A percentile compares a stretch with the other conserved stretches of the same genome.
phyloP scores from a whole-genome alignment of 495 filamentous ascomycete species.

The Aspergillus sparsus region DNA sequence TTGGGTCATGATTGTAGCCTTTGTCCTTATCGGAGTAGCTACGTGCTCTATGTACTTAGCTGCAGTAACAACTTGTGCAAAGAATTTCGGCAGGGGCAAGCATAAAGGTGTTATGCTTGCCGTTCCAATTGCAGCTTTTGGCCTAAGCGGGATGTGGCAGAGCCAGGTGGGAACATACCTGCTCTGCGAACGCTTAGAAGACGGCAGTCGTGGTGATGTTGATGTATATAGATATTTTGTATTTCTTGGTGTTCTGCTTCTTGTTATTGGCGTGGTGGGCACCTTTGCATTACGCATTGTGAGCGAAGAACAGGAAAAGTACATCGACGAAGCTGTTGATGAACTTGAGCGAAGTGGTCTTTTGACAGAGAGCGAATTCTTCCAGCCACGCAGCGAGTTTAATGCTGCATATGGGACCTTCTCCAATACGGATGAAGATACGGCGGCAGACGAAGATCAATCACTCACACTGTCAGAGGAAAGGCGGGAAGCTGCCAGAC shows the following conservation, averaged over 20 bases:
- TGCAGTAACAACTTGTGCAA: slow-evolving; percentile 89
- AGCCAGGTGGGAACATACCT: slow-evolving; percentile 82
- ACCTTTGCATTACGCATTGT: slow-evolving; percentile 70
- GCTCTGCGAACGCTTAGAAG: slow-evolving; percentile 63
- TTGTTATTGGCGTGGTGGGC: slow-evolving; percentile 71
- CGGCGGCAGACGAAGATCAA: slow-evolving; percentile 35
- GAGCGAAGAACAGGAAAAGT: slow-evolving; percentile 59
- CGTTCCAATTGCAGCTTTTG: slow-evolving; percentile 87
- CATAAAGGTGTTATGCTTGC: slow-evolving; percentile 88
- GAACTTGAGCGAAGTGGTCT: slow-evolving; percentile 82
- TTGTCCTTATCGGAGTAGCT: slow-evolving; percentile 75
- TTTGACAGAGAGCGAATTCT: slow-evolving; percentile 70
- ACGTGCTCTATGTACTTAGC: slow-evolving; percentile 85
- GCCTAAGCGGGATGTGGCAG: slow-evolving; percentile 91
- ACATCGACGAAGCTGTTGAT: slow-evolving; percentile 84
- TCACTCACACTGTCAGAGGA: slow-evolving; percentile 44
- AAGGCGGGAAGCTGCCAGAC: slow-evolving; percentile 44
- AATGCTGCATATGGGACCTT: slow-evolving; percentile 59
- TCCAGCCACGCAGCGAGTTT: slow-evolving; percentile 44
- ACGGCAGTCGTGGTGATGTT: slow-evolving; percentile 72
- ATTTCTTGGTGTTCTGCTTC: slow-evolving; percentile 69
- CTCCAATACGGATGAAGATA: slow-evolving; percentile 25
- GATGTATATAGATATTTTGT: slow-evolving; percentile 86
- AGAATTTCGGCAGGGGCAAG: slow-evolving; percentile 90
- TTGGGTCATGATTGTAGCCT: slow-evolving; percentile 79